Evolutionary conservation across 2,329 filamentous ascomycete species (phyloP), one percentile per base, ranked within the genome.

Genomic region (Penicillium palitans): DNA sequence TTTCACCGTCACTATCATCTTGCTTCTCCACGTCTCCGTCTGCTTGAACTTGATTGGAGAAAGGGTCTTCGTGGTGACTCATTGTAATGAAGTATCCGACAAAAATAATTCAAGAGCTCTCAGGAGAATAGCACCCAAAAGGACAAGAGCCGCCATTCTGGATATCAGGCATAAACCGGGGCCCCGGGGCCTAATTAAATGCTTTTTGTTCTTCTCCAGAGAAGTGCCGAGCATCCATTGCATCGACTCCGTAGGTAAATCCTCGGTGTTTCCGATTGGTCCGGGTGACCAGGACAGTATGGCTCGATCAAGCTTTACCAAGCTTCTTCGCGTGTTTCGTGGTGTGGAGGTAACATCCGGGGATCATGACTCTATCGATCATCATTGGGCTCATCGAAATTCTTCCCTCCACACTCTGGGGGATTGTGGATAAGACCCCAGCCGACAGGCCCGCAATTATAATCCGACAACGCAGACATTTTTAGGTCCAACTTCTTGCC

Each of bases 301-400:
- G 52, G 58, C 29, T 44, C 33, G 27, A 59, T 48, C 40, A 61
- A 53, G 50, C 41, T 55, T 59, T 58, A 54, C 59, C 62, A 59
- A 21, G 31, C 42, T 50, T 42, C 25, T 27, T 62, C 50, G 59
- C 41, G 51, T 59, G 58, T 25, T 33, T 52, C 46, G 42, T 57
- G 58, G 61, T 59, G 64, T 64, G 65, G 68, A 68, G 62, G 47
- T 58, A 49, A 66, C 49, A 62, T 66, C 66, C 66, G 68, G 67
- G 61, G 60, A 61, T 42, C 27, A 65, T 66, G 63, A 63, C 55
- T 61, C 41, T 53, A 31, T 48, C 39, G 27, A 42, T 60, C 61
- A 61, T 66, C 61, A 66, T 61, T 42, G 21, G 51, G 47, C 49
- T 50, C 57, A 33, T 54, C 33, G 37, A 56, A 44, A 21, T 24